phyloP scores from a whole-genome alignment of 129 eudicot genomes.

The Cynara cardunculus region DNA sequence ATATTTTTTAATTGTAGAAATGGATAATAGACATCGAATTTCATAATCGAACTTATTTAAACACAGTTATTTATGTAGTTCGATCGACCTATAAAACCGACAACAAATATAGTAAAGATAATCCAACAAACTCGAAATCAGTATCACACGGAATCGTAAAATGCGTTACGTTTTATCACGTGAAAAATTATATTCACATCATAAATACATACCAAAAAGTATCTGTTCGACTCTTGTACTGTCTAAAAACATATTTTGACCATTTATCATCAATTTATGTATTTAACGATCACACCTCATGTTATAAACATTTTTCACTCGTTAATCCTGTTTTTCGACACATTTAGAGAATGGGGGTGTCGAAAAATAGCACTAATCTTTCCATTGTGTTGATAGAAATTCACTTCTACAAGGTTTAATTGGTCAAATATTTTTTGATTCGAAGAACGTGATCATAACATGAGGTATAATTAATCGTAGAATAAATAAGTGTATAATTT shows the following conservation, averaged over 20 bases:
- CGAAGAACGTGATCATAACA: neutral
- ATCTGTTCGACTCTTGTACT: neutral
- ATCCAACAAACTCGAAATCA: neutral
- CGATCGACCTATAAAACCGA: neutral
- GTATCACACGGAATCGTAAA: neutral
- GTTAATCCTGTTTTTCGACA: neutral
- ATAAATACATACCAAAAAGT: neutral
- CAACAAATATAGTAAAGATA: neutral
- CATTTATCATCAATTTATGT: neutral
- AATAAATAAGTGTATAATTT: neutral
- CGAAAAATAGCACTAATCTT: neutral
- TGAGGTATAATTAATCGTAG: constrained; percentile 9
- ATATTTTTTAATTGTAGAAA: neutral
- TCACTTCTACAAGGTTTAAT: neutral
- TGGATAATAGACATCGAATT: neutral
- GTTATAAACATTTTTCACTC: neutral
- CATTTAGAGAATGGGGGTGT: neutral
- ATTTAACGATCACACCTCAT: neutral
- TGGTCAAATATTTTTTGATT: neutral
- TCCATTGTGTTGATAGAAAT: neutral
- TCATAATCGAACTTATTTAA: no score
- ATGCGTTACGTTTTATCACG: neutral
- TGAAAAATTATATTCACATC: neutral
- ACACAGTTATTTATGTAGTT: neutral
- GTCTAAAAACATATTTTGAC: neutral